Evolutionary conservation across 2,329 filamentous ascomycete species (phyloP), one percentile per base, ranked within the genome.

Genomic region (Alternaria panax): DNA sequence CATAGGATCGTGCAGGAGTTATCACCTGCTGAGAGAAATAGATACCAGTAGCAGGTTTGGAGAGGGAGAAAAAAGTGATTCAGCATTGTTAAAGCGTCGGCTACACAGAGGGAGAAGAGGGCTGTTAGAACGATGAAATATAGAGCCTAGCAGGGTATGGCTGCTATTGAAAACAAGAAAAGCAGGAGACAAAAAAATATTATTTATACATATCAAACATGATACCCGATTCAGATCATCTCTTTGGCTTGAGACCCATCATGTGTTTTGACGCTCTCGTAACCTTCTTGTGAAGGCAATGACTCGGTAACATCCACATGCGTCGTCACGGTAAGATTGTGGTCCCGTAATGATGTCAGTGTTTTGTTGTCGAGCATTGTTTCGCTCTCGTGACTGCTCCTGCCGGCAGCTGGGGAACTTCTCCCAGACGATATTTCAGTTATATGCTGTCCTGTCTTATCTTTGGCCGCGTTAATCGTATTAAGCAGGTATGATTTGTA

Each of bases 231-330:
- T 51, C n/a, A 59, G 1, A 59, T 38, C 57, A 59, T 32, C 5
- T 59, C 45, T n/a, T 55, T 59, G 1, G 43, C 51, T 22, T 43
- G 42, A 8, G n/a, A n/a, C 18, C 27, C 38, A 8, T n/a, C 30
- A 24, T 24, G 28, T 6, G n/a, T 36, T 18, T 18, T 40, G 8
- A 30, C 18, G 3, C 12, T 16, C 22, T 42, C 34, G 7, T n/a
- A 42, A 5, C n/a, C 22, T 14, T 54, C 42, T 7, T 22, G 11
- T 8, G 50, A 42, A 22, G 36, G 42, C 42, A 54, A 20, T 9
- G 54, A 62, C n/a, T 63, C 58, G 5, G 27, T 57, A 12, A 65
- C 58, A 34, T 66, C 58, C 1, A 66, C 63, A n/a, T 62, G 46
- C 8, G 61, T 66, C 14, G 61, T 66, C 2, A 64, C 63, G 0